A percentile compares a stretch with the other conserved stretches of the same genome.
phyloP scores from a whole-genome alignment of 768 basidiomycete species.

The Tricholoma matsutake region DNA sequence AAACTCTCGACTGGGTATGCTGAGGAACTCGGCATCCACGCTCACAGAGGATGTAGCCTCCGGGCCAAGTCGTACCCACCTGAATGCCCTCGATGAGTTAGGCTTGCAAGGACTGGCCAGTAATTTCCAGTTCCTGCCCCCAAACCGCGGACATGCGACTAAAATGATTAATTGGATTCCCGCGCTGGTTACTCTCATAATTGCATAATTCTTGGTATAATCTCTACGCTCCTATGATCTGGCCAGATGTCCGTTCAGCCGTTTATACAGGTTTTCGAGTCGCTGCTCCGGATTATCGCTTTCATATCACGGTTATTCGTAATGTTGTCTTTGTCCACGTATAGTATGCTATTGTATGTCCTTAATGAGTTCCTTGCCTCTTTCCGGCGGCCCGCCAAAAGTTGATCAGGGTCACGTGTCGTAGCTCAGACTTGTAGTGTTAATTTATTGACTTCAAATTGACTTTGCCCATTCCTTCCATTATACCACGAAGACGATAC shows the following conservation, averaged over 20 bases:
- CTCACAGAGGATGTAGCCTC: conserved; percentile 56
- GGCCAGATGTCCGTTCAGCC: not conserved
- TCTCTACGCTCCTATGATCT: not conserved
- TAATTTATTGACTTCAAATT: no score
- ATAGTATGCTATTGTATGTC: not conserved
- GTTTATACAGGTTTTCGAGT: conserved; percentile 1
- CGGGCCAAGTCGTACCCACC: conserved; percentile 50
- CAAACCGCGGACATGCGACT: conserved; percentile 49
- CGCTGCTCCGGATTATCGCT: not conserved
- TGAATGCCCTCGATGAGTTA: conserved; percentile 63
- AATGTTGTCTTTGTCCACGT: not conserved
- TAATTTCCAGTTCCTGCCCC: conserved; percentile 67
- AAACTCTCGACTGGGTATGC: conserved; percentile 34
- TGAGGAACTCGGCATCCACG: conserved; percentile 60
- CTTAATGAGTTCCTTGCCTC: no score
- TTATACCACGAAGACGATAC: not conserved
- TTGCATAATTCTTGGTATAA: conserved; percentile 21
- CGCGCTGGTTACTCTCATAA: conserved; percentile 36
- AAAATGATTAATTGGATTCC: conserved; percentile 78
- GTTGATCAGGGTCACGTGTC: not conserved
- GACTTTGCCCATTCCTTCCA: not conserved
- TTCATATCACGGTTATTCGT: conserved; percentile 5
- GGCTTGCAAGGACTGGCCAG: conserved; percentile 74
- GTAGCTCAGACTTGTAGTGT: not conserved
- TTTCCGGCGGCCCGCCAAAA: no score